Percentiles rank a stretch among this genome's conserved stretches.
These are phyloP conservation scores for Carallia pectinifolia DNA, from an alignment of 345 rosid species.

Conservation along the genomic window DNA sequence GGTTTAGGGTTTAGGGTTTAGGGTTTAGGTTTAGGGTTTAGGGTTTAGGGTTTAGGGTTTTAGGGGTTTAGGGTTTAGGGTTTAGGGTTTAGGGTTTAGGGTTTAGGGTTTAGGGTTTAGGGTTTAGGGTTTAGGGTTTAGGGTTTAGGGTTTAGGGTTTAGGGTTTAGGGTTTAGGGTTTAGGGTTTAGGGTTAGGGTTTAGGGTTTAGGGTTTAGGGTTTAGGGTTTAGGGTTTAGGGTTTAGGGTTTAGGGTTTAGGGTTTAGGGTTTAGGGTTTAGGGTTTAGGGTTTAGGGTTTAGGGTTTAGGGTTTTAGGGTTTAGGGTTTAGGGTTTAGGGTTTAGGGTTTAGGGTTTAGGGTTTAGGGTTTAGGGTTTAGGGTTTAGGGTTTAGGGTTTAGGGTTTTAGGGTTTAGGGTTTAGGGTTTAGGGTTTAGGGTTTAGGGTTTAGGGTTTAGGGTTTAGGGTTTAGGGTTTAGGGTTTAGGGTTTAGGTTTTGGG, in stretches of 20 bases:
- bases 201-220: conserved; percentile 13
- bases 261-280: conserved; percentile 24
- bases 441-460: conserved; percentile 24
- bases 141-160: conserved; percentile 11
- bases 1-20: conserved; percentile 8
- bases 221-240: conserved; percentile 21
- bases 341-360: conserved; percentile 27
- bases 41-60: neutral
- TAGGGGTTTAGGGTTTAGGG: neutral
- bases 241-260: conserved; percentile 28
- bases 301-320: conserved; percentile 22
- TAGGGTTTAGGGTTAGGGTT: neutral
- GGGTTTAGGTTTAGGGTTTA: conserved; percentile 4
- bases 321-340: conserved; percentile 26
- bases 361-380: conserved; percentile 30
- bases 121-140: conserved; percentile 9
- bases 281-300: conserved; percentile 26
- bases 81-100: neutral
- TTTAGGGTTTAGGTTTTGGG: conserved; percentile 29
- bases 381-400: conserved; percentile 26
- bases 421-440: conserved; percentile 31
- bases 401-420: conserved; percentile 29
- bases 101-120: conserved; percentile 11
- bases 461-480: conserved; percentile 26
- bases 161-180: conserved; percentile 7